Percentiles rank a stretch among this genome's conserved stretches.
phyloP scores from a whole-genome alignment of 202 grass and related monocot genomes.

The Schoenoplectus tabernaemontani region DNA sequence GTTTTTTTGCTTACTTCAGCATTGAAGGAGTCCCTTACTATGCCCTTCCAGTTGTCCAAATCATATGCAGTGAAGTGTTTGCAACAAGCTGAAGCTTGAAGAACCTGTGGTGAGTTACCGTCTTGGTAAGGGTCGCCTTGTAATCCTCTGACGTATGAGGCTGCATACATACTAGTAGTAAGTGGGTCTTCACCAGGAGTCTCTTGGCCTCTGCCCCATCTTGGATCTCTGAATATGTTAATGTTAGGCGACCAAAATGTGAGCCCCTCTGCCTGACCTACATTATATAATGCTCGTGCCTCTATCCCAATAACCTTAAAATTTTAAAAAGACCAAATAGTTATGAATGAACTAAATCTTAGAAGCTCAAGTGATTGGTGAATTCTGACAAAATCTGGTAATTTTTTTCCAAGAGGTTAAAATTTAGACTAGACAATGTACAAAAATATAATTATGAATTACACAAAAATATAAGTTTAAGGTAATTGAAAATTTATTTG shows the following conservation, averaged over 20 bases:
- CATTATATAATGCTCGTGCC: constrained; percentile 57
- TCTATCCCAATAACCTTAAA: constrained; percentile 42
- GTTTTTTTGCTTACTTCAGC: constrained; percentile 20
- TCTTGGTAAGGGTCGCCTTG: constrained; percentile 31
- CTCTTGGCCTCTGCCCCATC: constrained; percentile 71
- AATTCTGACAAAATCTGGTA: background rate
- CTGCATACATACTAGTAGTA: constrained; percentile 34
- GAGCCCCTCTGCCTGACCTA: constrained; percentile 56
- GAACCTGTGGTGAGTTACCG: background rate
- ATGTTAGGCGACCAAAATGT: constrained; percentile 72
- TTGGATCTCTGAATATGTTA: constrained; percentile 69
- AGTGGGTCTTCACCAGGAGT: constrained; percentile 66
- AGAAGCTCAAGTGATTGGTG: background rate
- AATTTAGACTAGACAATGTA: background rate
- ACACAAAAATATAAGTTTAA: background rate
- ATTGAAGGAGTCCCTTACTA: constrained; percentile 35
- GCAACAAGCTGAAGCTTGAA: constrained; percentile 63
- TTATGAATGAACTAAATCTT: background rate
- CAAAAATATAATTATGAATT: background rate
- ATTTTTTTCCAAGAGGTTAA: background rate
- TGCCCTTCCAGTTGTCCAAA: constrained; percentile 57
- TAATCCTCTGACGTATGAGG: constrained; percentile 47
- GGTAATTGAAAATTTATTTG: background rate
- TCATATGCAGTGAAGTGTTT: constrained; percentile 73
- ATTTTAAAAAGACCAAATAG: background rate